Conservation (phyloP, 1,139 yeast genomes). For the Kodamaea arcana region DNA sequence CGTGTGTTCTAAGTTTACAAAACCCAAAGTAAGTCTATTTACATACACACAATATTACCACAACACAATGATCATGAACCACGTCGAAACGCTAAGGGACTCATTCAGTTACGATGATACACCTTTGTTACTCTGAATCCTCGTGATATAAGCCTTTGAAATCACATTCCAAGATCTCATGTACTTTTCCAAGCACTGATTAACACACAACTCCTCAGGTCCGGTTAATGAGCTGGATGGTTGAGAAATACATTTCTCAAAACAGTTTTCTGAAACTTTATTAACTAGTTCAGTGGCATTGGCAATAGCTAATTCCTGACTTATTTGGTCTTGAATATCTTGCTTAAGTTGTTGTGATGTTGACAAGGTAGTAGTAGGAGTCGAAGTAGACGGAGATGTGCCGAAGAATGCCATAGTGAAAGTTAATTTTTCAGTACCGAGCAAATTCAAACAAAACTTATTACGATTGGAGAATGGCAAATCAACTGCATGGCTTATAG, state of each 20-base stretch:
- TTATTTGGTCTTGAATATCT: conserved; percentile 66
- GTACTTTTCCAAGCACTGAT: conserved; percentile 78
- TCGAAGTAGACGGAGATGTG: conserved; percentile 15
- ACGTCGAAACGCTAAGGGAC: too few species aligned
- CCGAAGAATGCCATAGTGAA: conserved; percentile 34
- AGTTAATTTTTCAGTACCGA: too few species aligned
- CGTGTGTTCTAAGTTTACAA: too few species aligned
- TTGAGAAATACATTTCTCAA: conserved; percentile 62
- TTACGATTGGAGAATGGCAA: too few species aligned
- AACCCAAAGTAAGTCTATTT: too few species aligned
- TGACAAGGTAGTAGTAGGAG: conserved; percentile 15
- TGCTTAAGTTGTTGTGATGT: conserved; percentile 39
- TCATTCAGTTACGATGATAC: too few species aligned
- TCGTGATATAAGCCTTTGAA: conserved; percentile 67
- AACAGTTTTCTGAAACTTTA: conserved; percentile 86
- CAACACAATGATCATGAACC: too few species aligned
- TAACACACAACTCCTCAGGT: conserved; percentile 50
- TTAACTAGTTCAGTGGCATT: conserved; percentile 85
- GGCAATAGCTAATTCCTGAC: conserved; percentile 82
- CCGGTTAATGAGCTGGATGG: conserved; percentile 45
- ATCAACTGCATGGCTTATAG: too few species aligned
- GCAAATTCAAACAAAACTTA: conserved; percentile 2
- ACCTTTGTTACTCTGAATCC: too few species aligned
- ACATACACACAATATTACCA: too few species aligned
- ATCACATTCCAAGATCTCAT: conserved; percentile 89